A percentile compares a stretch with the other conserved stretches of the same genome.
These are phyloP conservation scores for Populus nigra DNA, from an alignment of 345 rosid genomes.

Conservation along the genomic window DNA sequence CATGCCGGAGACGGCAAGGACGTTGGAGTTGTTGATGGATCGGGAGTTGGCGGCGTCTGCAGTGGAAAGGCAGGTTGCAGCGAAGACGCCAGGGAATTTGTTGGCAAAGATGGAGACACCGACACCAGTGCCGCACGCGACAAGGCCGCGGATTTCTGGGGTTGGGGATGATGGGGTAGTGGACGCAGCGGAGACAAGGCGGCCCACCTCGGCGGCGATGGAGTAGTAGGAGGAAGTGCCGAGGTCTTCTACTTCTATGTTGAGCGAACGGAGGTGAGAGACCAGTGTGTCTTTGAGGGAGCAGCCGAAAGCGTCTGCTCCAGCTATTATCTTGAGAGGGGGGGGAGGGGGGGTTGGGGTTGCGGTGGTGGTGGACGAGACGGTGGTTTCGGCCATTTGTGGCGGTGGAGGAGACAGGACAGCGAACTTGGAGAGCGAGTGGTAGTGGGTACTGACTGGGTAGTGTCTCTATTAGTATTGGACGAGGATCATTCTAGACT, in stretches of 20 bases:
- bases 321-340: constrained; percentile 53
- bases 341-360: constrained; percentile 13
- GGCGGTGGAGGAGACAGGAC: not conserved
- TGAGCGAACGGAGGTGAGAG: constrained; percentile 67
- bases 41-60: constrained; percentile 67
- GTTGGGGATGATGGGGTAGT: constrained; percentile 22
- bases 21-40: constrained; percentile 77
- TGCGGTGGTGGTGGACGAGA: not conserved
- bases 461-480: too few species aligned
- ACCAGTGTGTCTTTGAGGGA: constrained; percentile 65
- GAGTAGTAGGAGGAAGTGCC: constrained; percentile 76
- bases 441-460: too few species aligned
- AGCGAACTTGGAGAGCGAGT: too few species aligned
- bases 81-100: constrained; percentile 80
- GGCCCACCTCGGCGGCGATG: constrained; percentile 79
- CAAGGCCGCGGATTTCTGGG: constrained; percentile 52
- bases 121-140: constrained; percentile 76
- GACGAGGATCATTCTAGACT: too few species aligned
- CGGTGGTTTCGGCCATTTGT: constrained; percentile 15
- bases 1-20: constrained; percentile 71
- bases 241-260: constrained; percentile 76
- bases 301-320: constrained; percentile 67
- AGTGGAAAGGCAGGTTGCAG: constrained; percentile 66
- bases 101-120: constrained; percentile 87
- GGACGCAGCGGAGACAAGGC: constrained; percentile 54